Conservation (phyloP, 441 rosid species). For the Corymbia citriodora region DNA sequence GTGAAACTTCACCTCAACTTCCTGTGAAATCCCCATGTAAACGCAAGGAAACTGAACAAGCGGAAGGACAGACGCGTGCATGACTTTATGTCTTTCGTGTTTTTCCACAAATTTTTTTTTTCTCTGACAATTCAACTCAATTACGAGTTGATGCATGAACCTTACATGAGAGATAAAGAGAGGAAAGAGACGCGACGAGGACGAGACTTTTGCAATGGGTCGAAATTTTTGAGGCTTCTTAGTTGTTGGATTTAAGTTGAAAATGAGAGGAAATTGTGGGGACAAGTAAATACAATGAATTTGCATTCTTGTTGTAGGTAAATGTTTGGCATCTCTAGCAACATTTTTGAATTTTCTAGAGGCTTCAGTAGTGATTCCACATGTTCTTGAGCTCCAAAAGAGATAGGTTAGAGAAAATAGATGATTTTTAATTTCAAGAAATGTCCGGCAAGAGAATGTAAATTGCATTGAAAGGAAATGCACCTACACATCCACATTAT, state of each 20-base stretch:
- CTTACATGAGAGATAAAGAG: not conserved
- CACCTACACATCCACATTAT: not conserved
- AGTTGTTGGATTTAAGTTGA: not conserved
- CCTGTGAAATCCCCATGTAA: no score
- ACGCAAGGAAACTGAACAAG: no score
- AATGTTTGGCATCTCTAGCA: not conserved
- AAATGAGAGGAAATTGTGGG: not conserved
- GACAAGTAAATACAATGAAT: not conserved
- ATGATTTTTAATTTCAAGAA: no score
- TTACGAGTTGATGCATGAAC: rapidly evolving
- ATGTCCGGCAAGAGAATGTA: not conserved
- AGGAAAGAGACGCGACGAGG: not conserved
- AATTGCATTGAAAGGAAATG: not conserved
- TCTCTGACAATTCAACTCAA: not conserved
- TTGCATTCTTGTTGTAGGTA: no score
- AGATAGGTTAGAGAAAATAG: no score
- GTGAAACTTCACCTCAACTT: not conserved
- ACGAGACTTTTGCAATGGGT: not conserved
- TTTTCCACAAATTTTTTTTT: no score
- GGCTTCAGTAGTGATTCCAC: no score
- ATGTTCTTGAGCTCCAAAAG: no score
- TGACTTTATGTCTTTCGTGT: no score
- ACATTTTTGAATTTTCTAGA: not conserved
- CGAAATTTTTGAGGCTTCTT: not conserved
- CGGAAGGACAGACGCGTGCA: no score